Base-by-base conservation (phyloP, 805 yeast species). In the Blastobotrys robertii region DNA sequence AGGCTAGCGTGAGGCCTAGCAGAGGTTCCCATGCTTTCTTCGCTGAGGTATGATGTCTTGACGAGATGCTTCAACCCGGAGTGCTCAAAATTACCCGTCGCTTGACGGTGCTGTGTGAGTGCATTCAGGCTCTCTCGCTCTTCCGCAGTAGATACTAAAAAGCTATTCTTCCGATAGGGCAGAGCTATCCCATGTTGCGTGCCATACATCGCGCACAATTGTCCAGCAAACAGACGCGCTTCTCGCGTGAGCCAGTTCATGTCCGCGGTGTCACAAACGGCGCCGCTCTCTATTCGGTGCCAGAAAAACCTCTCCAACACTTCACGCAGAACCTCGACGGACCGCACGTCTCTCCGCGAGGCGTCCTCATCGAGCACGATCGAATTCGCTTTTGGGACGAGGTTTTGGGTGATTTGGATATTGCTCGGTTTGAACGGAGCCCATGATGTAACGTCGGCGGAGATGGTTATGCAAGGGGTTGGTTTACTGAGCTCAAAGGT, bases 191-290 rank as follows among this genome's bases (percentile, higher is more conserved):
- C 43, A 8, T 61, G 46, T 4, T 50, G 38, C 1, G 40, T 14
- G 15, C 63, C 58, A 46, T 50, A 64, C n/a, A 45, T 35, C 1
- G 65, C 51, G 15, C 62, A 46, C 25, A 57, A 39, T 41, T 65
- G 66, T 38, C 66, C 64, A n/a, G 63, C 49, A 31, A 65, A 39
- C 7, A 58, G 22, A 28, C 48, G 38, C 1, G 58, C 34, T 44
- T 58, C 65, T 13, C 48, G 50, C 19, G 50, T 31, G 32, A 59
- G 13, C 8, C 32, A 22, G 9, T 34, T 38, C 7, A 40, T 38
- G 11, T 29, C 25, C 9, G 43, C 35, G 11, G 30, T 10, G 38
- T 49, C 51, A 29, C 29, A 34, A 15, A 44, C 28, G 3, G 51
- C 45, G 11, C 47, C 50, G 9, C 14, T 25, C 4, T 42, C 35